These are phyloP conservation scores for Monosporascus ibericus DNA, from an alignment of 2,329 filamentous ascomycete species.

Conservation along the genomic window DNA sequence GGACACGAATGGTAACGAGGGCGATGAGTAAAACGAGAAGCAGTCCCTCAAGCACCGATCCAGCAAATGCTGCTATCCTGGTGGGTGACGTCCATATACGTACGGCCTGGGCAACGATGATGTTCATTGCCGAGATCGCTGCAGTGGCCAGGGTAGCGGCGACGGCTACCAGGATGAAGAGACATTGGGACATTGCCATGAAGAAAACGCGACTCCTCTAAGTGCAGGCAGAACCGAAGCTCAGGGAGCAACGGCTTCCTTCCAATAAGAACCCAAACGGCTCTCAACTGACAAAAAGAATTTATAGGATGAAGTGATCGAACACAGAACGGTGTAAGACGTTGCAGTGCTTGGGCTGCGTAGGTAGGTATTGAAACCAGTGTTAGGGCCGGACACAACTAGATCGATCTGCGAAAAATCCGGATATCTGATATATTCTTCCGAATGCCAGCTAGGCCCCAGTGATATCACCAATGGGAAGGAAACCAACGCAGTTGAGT, in stretches of 20 bases:
- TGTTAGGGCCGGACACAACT: background rate
- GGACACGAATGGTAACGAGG: conserved; percentile 26
- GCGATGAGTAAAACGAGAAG: conserved; percentile 29
- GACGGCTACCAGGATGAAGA: conserved; percentile 31
- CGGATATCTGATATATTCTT: background rate
- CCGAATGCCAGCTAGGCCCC: background rate
- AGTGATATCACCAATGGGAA: background rate
- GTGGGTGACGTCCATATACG: conserved; percentile 24
- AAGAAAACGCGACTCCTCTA: conserved; percentile 2
- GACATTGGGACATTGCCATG: conserved; percentile 29
- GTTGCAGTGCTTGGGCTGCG: background rate
- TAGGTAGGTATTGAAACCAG: background rate
- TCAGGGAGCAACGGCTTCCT: background rate
- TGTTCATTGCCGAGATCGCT: conserved; percentile 33
- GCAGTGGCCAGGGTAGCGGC: conserved; percentile 32
- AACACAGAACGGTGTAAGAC: background rate
- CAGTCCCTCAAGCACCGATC: conserved; percentile 30
- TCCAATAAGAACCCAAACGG: background rate
- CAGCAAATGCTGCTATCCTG: conserved; percentile 30
- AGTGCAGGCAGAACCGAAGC: background rate
- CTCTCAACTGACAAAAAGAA: background rate
- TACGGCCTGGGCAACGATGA: conserved; percentile 31
- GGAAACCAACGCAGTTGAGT: too few species aligned
- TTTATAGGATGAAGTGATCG: background rate
- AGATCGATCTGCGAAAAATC: background rate